These are phyloP conservation scores for Auxenochlorella pyrenoidosa DNA, from an alignment of 139 green algal species.

Conservation along the genomic window DNA sequence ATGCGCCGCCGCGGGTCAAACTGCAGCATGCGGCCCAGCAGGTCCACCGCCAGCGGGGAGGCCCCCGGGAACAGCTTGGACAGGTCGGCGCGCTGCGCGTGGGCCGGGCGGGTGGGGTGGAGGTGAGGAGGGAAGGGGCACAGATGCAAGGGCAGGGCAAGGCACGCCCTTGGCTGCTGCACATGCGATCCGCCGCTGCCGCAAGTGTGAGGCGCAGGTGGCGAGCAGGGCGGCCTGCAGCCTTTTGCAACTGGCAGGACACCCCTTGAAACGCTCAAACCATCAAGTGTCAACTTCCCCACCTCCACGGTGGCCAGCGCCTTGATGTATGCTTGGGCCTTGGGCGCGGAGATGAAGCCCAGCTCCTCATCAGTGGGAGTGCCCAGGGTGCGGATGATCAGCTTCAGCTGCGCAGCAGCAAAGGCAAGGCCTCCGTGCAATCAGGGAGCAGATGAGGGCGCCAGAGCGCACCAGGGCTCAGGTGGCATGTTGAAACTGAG, in stretches of 20 bases:
- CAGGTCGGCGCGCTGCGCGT: slow-evolving; percentile 53
- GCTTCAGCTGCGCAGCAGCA: slow-evolving; percentile 64
- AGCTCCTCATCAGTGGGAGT: slow-evolving; percentile 91
- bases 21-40: slow-evolving; percentile 92
- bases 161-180: no score
- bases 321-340: slow-evolving; percentile 87
- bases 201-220: neutral
- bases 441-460: no score
- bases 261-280: neutral
- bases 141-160: neutral
- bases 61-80: slow-evolving; percentile 79
- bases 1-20: slow-evolving; percentile 92
- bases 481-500: no score
- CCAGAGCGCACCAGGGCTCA: no score
- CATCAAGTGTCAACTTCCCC: neutral
- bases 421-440: no score
- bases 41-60: slow-evolving; percentile 78
- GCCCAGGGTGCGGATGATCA: slow-evolving; percentile 92
- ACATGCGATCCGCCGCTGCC: no score
- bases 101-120: neutral
- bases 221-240: no score
- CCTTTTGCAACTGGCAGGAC: neutral
- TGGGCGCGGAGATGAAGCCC: slow-evolving; percentile 86
- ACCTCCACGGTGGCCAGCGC: slow-evolving; percentile 69
- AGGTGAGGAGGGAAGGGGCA: neutral